Conservation (phyloP, 148 eudicot genomes). For the Gaultheria prostrata region DNA sequence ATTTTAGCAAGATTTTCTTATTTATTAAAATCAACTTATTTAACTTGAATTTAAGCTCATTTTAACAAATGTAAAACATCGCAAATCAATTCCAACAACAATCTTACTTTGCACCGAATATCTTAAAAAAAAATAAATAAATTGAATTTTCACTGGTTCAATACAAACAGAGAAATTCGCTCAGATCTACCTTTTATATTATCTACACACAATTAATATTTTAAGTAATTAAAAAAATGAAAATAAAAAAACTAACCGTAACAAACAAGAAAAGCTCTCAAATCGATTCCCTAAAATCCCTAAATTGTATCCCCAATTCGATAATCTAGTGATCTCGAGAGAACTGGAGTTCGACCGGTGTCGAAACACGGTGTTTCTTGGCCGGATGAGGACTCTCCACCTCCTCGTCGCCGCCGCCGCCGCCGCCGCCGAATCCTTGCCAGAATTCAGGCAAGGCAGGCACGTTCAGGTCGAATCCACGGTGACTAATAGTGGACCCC, state of each 20-base stretch:
- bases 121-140: neutral
- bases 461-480: conserved; percentile 75
- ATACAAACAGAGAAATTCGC: neutral
- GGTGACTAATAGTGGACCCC: conserved; percentile 60
- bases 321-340: neutral
- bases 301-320: neutral
- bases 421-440: conserved; percentile 39
- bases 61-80: no score
- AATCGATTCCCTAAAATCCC: neutral
- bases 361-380: conserved; percentile 53
- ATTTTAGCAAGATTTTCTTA: no score
- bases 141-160: conserved; percentile 7
- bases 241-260: neutral
- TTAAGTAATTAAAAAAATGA: neutral
- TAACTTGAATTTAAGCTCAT: no score
- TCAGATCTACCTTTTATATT: neutral
- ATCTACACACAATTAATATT: conserved; percentile 4
- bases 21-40: no score
- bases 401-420: conserved; percentile 68
- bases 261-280: neutral
- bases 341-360: conserved; percentile 11
- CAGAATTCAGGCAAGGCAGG: conserved; percentile 73
- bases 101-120: neutral
- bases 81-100: neutral
- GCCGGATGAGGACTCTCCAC: conserved; percentile 91